phyloP scores from a whole-genome alignment of 495 filamentous ascomycete genomes.

The Penicillium mononematosum region DNA sequence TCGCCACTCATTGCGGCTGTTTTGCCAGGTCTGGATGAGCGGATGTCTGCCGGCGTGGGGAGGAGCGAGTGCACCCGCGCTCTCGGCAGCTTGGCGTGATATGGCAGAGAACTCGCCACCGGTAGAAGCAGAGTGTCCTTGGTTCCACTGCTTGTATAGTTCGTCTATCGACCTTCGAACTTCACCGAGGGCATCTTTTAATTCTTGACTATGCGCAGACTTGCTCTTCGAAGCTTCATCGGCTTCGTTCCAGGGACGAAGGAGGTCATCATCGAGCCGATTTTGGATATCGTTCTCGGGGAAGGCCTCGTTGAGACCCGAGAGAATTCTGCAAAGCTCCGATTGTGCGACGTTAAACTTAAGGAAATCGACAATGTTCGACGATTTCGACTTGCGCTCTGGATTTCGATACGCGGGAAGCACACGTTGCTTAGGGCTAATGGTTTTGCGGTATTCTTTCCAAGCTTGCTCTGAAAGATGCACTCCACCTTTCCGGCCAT shows the following conservation, averaged over 20 bases:
- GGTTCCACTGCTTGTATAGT: constrained; percentile 23
- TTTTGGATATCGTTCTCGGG: constrained; percentile 22
- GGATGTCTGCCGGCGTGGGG: constrained; percentile 40
- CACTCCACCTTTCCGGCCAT: constrained; percentile 73
- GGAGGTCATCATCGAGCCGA: constrained; percentile 51
- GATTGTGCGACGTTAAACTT: constrained; percentile 59
- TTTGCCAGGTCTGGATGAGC: constrained; percentile 43
- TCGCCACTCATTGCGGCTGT: constrained; percentile 38
- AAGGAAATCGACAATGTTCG: constrained; percentile 68
- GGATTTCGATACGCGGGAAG: constrained; percentile 44
- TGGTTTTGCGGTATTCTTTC: constrained; percentile 46
- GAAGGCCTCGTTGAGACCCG: constrained; percentile 44
- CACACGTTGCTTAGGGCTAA: constrained; percentile 30
- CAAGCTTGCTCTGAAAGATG: constrained; percentile 60
- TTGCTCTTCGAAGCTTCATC: constrained; percentile 29
- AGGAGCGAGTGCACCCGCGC: constrained; percentile 21
- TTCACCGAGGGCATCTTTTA: constrained; percentile 26
- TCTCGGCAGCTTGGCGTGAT: constrained; percentile 25
- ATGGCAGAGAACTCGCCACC: constrained; percentile 24
- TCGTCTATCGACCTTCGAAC: constrained; percentile 15
- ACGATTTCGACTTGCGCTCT: constrained; percentile 35
- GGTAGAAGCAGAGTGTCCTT: constrained; percentile 2
- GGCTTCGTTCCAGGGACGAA: constrained; percentile 40
- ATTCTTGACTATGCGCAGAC: constrained; percentile 22
- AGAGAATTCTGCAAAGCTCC: constrained; percentile 51